Evolutionary conservation across 108 stramenopile genomes (phyloP), one percentile per base, ranked within the genome.

Genomic region (Stephanodiscus minutulus): DNA sequence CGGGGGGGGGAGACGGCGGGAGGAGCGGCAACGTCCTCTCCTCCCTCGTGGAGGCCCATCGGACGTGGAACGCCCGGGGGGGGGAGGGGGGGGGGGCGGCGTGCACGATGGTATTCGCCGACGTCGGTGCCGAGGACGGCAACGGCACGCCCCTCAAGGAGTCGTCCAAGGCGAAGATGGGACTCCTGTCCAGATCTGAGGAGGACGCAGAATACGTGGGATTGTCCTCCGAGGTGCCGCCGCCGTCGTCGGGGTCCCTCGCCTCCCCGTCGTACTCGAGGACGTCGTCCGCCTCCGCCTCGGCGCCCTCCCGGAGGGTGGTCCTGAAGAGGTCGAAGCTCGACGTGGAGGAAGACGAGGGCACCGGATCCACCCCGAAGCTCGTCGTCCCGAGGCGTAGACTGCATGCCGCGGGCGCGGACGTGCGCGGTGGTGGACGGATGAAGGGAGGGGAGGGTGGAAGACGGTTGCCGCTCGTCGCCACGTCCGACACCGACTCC

Each of bases 161-260:
- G 64, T 86, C 85, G 12, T 81, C 89, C 62, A 95, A 92, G 84
- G 68, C 85, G 17, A 91, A 91, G 66, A 84, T 87, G 75, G 90
- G 90, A 11, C 61, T 77, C 5, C 66, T 88, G 15, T 76, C 89
- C 27, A 77, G 91, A 53, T 89, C 91, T 13, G 87, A 89, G 60
- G 90, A 95, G 69, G 93, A 92, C 56, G 89, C 91, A 64, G 93
- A 95, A 63, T 91, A 90, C 64, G 85, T 92, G 65, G 91, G 83
- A 9, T 62, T 91, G 12, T 86, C 91, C 4, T 80, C 83, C 27
- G 72, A 77, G 47, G 47, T 71, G 11, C 35, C 77, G 11, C 61
- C 79, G 39, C 67, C 68, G 10, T 21, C 61, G 5, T 77, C 76
- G 43, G 58, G 53, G 18, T 68, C 66, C 18, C 50, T 69, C 24